Evolutionary conservation across 352 stramenopile species (phyloP).

Genomic region (Thalassiosira livingstoniorum): DNA sequence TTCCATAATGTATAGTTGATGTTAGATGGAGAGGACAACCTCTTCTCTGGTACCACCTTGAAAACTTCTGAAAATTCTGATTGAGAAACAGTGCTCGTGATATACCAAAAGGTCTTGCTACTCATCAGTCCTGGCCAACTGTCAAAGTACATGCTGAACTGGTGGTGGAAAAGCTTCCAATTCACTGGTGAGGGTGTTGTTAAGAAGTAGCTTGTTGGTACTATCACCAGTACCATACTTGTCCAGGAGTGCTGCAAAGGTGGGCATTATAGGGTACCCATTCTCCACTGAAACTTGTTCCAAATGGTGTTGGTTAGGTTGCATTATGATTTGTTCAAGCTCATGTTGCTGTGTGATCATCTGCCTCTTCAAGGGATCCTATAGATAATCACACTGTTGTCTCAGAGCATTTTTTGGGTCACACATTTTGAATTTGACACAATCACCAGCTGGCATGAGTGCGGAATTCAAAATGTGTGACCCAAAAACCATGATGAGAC

Average conservation of each 20-base stretch:
- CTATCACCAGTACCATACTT: not conserved
- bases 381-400: too few species aligned
- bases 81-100: not conserved
- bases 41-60: not conserved
- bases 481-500: too few species aligned
- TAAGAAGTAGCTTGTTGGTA: not conserved
- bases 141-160: slow-evolving; percentile 6
- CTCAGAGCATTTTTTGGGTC: too few species aligned
- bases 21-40: not conserved
- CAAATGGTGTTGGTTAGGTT: not conserved
- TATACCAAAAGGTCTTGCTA: not conserved
- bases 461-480: too few species aligned
- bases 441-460: too few species aligned
- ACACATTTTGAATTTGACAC: too few species aligned
- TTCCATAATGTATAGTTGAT: not conserved
- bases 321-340: not conserved
- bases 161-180: not conserved
- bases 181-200: not conserved
- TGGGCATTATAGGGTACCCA: not conserved
- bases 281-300: not conserved
- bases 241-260: slow-evolving; percentile 3
- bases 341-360: not conserved
- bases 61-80: not conserved
- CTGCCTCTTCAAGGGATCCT: not conserved
- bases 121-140: slow-evolving; percentile 5